These are phyloP conservation scores for Conticribra guillardii DNA, from an alignment of 108 stramenopile species.

Conservation along the genomic window DNA sequence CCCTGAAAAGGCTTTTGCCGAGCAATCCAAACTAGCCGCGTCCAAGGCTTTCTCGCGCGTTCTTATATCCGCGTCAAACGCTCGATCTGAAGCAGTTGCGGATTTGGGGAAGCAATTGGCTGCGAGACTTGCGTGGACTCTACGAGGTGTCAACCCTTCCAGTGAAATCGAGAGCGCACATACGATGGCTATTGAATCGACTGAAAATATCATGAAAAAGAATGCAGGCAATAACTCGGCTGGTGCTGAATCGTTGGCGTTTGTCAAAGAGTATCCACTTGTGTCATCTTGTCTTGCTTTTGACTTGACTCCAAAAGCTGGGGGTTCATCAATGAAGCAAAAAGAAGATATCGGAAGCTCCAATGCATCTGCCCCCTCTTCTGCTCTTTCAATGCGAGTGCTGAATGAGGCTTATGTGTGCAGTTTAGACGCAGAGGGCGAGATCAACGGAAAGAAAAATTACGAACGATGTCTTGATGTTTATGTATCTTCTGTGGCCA, in stretches of 20 bases:
- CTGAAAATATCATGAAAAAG: constrained; percentile 39
- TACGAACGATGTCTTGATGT: constrained; percentile 71
- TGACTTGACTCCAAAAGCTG: constrained; percentile 51
- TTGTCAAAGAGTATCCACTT: constrained; percentile 65
- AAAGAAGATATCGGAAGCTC: constrained; percentile 13
- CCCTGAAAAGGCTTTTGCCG: constrained; percentile 54
- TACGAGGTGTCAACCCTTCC: constrained; percentile 53
- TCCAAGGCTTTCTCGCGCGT: constrained; percentile 80
- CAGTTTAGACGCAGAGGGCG: constrained; percentile 26
- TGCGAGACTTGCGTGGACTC: constrained; percentile 78
- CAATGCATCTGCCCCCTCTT: constrained; percentile 7
- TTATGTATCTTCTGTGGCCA: constrained; percentile 64
- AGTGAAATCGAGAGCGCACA: constrained; percentile 48
- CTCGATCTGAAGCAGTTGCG: constrained; percentile 50
- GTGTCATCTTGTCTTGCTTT: constrained; percentile 69
- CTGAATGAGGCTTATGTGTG: constrained; percentile 72
- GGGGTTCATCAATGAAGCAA: neutral
- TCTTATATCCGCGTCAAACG: constrained; percentile 47
- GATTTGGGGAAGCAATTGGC: constrained; percentile 71
- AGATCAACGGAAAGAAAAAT: constrained; percentile 17
- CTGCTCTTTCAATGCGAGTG: constrained; percentile 42
- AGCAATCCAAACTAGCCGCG: constrained; percentile 73
- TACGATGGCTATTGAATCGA: constrained; percentile 58
- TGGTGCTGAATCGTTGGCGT: constrained; percentile 36
- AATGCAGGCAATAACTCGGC: constrained; percentile 3